Evolutionary conservation across 495 filamentous ascomycete genomes (phyloP).

Genomic region (Friedmanniomyces endolithicus): DNA sequence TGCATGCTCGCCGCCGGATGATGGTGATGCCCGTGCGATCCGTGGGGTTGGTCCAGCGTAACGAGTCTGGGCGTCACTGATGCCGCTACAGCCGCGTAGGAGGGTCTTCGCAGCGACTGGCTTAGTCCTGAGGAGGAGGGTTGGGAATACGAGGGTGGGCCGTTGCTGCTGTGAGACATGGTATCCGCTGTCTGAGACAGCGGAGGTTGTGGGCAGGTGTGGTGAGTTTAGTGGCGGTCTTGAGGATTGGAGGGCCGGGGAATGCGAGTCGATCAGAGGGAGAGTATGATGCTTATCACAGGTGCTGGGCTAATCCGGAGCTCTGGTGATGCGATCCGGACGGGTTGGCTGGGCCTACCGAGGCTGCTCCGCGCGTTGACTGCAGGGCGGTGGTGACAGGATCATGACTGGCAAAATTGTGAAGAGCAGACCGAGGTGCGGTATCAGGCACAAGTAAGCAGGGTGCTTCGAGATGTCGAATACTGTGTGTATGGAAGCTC

Average conservation of each 20-base stretch:
- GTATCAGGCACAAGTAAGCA: background rate
- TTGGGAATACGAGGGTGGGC: conserved; percentile 3
- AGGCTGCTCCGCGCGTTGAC: background rate
- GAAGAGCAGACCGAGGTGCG: background rate
- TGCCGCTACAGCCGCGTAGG: conserved; percentile 64
- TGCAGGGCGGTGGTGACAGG: background rate
- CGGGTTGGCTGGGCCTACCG: background rate
- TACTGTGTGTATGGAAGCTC: background rate
- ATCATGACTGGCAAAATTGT: background rate
- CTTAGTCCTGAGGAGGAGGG: background rate
- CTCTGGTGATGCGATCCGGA: conserved; percentile 1
- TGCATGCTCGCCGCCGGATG: background rate
- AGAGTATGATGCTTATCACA: background rate
- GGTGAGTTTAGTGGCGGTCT: too few species aligned
- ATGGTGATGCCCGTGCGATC: background rate
- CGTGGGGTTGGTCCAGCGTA: background rate
- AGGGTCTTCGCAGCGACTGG: conserved; percentile 31
- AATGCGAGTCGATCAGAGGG: background rate
- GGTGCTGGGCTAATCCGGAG: background rate
- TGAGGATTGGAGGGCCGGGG: background rate
- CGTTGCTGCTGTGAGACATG: conserved; percentile 5
- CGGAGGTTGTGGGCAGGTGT: background rate
- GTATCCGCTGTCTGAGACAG: conserved; percentile 7
- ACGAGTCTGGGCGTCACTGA: background rate
- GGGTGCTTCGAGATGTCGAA: too few species aligned